Base-by-base conservation (phyloP, 805 yeast species). In the Yamadazyma insecticola region DNA sequence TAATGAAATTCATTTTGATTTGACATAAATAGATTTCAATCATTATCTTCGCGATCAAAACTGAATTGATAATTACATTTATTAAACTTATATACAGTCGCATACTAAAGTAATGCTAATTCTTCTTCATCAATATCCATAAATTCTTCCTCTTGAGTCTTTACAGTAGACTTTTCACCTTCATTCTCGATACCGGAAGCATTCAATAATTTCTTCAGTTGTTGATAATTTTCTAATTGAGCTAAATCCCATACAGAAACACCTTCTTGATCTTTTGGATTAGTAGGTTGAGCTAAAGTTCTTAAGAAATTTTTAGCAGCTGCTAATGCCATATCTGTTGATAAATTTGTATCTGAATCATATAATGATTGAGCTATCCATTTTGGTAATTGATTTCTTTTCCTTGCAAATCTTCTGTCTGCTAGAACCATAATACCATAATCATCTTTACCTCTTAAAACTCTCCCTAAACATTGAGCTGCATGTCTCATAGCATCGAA, bases 401-500 rank as follows among this genome's bases (percentile, higher is more conserved):
- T 92, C 43, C 86, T 73, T 1, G 89, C 74, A 56, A 92, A 92
- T 53, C 99, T 70, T 44, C 96, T 70, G 55, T 92, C 99, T 0
- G 98, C 98, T 39, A 92, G 62, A 25, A 92, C 97, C 99, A 92
- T 92, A 45, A 92, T 83, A 41, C 99, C 99, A 56, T 92, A 92
- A 64, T 92, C 99, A 52, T 92, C 97, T 55, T 92, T 92, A 44
- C 99, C 99, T 64, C 99, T 76, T 41, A 92, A 64, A 33, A 92
- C 98, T 53, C 99, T 78, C 8, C 99, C 99, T 50, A 92, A 62
- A 60, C 99, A 92, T 57, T 92, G 99, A 0, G 99, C 97, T 4
- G 97, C 99, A 62, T 92, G 99, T 52, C 99, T 77, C 98, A 92
- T 92, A 10, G 99, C 99, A 60, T 92, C 99, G 69, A 92, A 92